Evolutionary conservation across 176 grass and related monocot genomes (phyloP).

Genomic region (Urochloa ruziziensis): DNA sequence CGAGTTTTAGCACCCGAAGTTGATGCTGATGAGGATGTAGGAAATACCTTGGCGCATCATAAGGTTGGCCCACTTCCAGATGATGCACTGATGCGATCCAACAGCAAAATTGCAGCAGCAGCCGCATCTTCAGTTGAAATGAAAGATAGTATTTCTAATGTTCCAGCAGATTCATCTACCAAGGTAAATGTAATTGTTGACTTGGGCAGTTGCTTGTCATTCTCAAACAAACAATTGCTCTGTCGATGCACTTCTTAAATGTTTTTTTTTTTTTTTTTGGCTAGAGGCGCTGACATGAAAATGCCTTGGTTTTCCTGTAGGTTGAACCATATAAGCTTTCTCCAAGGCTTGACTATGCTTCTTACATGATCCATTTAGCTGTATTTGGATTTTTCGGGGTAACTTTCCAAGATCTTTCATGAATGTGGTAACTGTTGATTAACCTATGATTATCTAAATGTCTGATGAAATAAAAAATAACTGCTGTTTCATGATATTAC

Average conservation of each 20-base stretch:
- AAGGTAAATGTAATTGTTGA: conserved; percentile 24
- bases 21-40: conserved; percentile 22
- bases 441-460: too few relatives aligned
- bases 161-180: conserved; percentile 16
- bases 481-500: neutral
- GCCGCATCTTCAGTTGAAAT: neutral
- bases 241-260: neutral
- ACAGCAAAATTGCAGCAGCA: conserved; percentile 7
- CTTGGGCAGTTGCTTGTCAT: conserved; percentile 10
- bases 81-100: conserved; percentile 32
- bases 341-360: conserved; percentile 57
- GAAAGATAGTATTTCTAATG: conserved; percentile 31
- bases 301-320: conserved; percentile 40
- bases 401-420: conserved; percentile 23
- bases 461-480: neutral
- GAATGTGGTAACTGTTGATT: neutral
- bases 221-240: neutral
- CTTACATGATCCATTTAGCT: conserved; percentile 73
- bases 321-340: conserved; percentile 57
- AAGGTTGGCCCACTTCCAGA: conserved; percentile 29
- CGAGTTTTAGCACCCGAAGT: conserved; percentile 42
- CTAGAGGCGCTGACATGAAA: conserved; percentile 10
- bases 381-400: conserved; percentile 87
- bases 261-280: neutral
- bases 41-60: conserved; percentile 27